Conservation (phyloP, 257 asterid genomes). For the Agastache rugosa region DNA sequence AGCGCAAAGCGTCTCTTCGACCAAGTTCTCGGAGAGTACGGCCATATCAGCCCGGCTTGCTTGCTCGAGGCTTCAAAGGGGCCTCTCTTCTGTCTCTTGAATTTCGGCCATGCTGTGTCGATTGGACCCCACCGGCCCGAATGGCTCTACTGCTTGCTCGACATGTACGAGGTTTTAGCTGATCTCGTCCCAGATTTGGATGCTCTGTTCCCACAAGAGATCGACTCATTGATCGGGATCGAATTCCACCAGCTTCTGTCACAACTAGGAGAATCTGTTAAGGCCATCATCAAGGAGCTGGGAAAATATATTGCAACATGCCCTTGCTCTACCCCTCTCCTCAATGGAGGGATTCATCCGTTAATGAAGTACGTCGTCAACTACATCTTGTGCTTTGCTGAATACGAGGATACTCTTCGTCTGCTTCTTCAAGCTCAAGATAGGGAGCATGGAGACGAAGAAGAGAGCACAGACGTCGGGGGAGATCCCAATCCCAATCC, state of each 20-base stretch:
- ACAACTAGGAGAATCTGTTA: slow-evolving; percentile 52
- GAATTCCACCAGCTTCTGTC: slow-evolving; percentile 57
- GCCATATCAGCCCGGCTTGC: slow-evolving; percentile 42
- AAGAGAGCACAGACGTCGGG: slow-evolving; percentile 20
- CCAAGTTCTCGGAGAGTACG: slow-evolving; percentile 55
- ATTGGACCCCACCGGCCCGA: slow-evolving; percentile 63
- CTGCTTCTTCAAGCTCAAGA: slow-evolving; percentile 52
- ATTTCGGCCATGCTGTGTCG: slow-evolving; percentile 66
- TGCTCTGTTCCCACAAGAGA: slow-evolving; percentile 51
- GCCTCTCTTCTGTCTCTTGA: slow-evolving; percentile 53
- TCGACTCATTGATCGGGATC: slow-evolving; percentile 34
- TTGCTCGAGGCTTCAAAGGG: slow-evolving; percentile 60
- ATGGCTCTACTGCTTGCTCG: slow-evolving; percentile 61
- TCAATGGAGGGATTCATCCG: slow-evolving; percentile 62
- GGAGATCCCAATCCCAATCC: neutral
- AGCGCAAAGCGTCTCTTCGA: slow-evolving; percentile 51
- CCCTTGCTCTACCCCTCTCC: slow-evolving; percentile 47
- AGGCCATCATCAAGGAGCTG: slow-evolving; percentile 43
- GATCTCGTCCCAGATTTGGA: slow-evolving; percentile 42
- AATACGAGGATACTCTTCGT: slow-evolving; percentile 54
- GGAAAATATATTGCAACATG: slow-evolving; percentile 52
- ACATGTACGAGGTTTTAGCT: slow-evolving; percentile 63
- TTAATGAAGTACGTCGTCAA: slow-evolving; percentile 69
- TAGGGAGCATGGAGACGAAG: slow-evolving; percentile 6
- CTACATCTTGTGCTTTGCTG: slow-evolving; percentile 61